Base-by-base conservation (phyloP, 257 asterid genomes). In the Thymus mandschuricus region DNA sequence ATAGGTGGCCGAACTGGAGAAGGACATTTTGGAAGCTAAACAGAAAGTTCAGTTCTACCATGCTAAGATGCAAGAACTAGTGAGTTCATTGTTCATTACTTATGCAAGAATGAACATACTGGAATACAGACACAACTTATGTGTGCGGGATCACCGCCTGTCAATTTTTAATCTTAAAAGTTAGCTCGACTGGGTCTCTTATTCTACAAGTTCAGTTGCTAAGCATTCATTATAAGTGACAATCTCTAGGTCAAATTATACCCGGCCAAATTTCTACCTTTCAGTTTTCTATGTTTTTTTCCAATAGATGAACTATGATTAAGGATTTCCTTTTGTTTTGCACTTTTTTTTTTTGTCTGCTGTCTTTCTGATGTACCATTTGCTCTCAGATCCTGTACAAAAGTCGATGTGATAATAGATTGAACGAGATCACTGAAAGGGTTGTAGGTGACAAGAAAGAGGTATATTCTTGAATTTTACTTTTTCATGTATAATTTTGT, bases 51-150 rank as follows among this genome's bases (percentile, higher is more conserved):
- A 90, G 71, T 92, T 84, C 85, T 95, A 78, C 83, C 99, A 86
- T 75, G 74, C 87, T 54, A 92, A 95, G 86, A 95, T 92, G 99
- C 99, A 95, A 79, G 99, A 95, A 80, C 90, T 95, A 68, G 99
- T 95, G 86, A 83, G 99, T 87, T 74, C 3, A 13, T 52, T 70
- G 60, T 73, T 73, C 31, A 58, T 66, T 59, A 63, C 34, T 56
- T 70, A 51, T 49, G 52, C 69, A 29, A 62, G 41, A 11, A 54
- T 45, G 70, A 60, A 48, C 41, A 61, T 33, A 9, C 12, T 78
- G 45, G 68, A 62, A 31, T 64, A 21, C 21, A 21, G 21, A 21
- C 21, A 21, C 21, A 21, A 21, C 21, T 21, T 21, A 5, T 41
- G 44, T 50, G 8, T 62, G 29, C 31, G 11, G 45, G 58, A 65